Conservation (phyloP, 2,329 filamentous ascomycete genomes). For the Aspergillus flavus region DNA sequence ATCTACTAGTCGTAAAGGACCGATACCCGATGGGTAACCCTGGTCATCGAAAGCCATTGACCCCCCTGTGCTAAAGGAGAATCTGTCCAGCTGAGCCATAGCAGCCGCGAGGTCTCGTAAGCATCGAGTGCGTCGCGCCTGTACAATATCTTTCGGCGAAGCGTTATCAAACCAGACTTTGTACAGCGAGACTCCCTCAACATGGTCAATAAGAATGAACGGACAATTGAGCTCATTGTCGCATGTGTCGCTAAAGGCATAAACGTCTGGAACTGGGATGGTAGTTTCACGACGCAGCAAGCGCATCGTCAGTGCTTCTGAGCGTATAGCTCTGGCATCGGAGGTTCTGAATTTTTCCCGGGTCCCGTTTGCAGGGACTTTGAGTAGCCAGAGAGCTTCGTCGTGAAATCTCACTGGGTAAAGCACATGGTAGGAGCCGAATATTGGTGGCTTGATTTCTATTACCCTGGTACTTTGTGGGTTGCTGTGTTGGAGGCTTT, state of each 20-base stretch:
- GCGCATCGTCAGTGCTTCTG: slow-evolving; percentile 34
- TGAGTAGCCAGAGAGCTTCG: background rate
- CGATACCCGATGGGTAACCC: slow-evolving; percentile 9
- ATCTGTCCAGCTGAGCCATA: slow-evolving; percentile 24
- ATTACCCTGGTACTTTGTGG: background rate
- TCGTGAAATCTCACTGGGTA: background rate
- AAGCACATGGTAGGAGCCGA: slow-evolving; percentile 1
- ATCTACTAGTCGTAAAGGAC: slow-evolving; percentile 9
- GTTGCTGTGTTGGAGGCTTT: background rate
- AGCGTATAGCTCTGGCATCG: slow-evolving; percentile 8
- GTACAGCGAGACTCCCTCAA: slow-evolving; percentile 25
- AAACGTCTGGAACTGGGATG: slow-evolving; percentile 33
- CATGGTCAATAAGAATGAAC: slow-evolving; percentile 31
- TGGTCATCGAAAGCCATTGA: slow-evolving; percentile 14
- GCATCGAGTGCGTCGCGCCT: slow-evolving; percentile 13
- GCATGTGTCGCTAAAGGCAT: slow-evolving; percentile 30
- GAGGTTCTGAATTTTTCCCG: background rate
- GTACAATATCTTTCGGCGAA: background rate
- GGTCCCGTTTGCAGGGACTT: background rate
- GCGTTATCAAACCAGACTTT: slow-evolving; percentile 28
- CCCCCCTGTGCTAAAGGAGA: slow-evolving; percentile 17
- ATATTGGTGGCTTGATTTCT: background rate
- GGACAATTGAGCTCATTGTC: slow-evolving; percentile 19
- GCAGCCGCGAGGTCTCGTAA: slow-evolving; percentile 22
- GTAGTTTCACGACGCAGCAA: slow-evolving; percentile 31